phyloP scores from a whole-genome alignment of 2,329 filamentous ascomycete species.

The Neocatenulostroma microsporum region DNA sequence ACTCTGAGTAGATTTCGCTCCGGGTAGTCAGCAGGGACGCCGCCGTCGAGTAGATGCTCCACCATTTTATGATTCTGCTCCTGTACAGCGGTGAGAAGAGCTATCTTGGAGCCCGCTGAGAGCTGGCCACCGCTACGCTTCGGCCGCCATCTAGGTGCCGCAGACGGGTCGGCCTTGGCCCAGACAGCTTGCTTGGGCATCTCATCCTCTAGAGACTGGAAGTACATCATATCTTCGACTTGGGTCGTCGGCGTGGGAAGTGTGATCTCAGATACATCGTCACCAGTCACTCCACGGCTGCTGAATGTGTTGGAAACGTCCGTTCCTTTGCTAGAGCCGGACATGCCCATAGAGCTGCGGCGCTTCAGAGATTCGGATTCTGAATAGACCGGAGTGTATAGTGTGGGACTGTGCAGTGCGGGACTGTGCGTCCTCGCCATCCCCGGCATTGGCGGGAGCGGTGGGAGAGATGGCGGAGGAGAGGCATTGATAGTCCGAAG shows the following conservation, averaged over 20 bases:
- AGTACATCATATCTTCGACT: conserved; percentile 19
- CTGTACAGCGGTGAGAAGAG: conserved; percentile 32
- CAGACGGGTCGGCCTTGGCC: conserved; percentile 34
- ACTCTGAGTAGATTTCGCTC: conserved; percentile 17
- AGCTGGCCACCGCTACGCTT: conserved; percentile 18
- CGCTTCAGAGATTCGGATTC: too few species aligned
- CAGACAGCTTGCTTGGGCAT: conserved; percentile 41
- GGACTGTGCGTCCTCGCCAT: too few species aligned
- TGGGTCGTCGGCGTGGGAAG: conserved; percentile 14
- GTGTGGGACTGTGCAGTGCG: too few species aligned
- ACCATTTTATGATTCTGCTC: conserved; percentile 22
- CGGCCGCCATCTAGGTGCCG: conserved; percentile 17
- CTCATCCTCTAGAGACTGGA: conserved; percentile 32
- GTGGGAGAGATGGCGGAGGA: too few species aligned
- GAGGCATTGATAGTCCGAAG: too few species aligned
- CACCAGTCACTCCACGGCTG: background rate
- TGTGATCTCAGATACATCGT: conserved; percentile 16
- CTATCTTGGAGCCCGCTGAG: conserved; percentile 28
- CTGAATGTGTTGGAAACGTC: background rate
- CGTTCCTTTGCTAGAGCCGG: background rate
- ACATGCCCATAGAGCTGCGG: too few species aligned
- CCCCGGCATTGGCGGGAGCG: too few species aligned
- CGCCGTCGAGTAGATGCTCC: conserved; percentile 24
- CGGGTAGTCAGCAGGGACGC: conserved; percentile 13
- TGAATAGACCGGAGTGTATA: too few species aligned